Base-by-base conservation (phyloP, 1,284 basidiomycete genomes). In the Bjerkandera adusta region DNA sequence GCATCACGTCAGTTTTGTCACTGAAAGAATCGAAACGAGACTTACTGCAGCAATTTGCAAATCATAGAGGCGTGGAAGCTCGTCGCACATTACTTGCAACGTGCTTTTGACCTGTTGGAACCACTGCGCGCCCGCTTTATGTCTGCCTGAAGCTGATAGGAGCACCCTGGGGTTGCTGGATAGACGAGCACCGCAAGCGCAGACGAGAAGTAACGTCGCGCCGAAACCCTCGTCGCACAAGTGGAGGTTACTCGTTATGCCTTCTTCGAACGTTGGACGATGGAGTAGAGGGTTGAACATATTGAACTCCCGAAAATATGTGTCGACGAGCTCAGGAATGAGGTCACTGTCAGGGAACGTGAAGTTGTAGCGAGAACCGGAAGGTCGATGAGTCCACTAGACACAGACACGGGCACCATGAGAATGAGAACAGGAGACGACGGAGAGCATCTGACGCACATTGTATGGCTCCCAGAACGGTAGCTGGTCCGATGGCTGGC, bases 121-220 rank as follows among this genome's bases (percentile, higher is more conserved):
- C 72, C 79, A 90, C 53, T 77, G 78, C 85, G 86, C 89, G 1
- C 88, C 88, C 16, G 80, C 76, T 2, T 84, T 84, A 48, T 83
- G 79, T n/a, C 63, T 62, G 29, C 67, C 63, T 42, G 71, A 50
- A 61, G 70, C 73, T 13, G 75, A 70, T 20, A 73, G 69, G 52
- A 84, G 64, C 2, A 86, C 81, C 11, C 85, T 71, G 0, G 76
- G 72, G 61, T 91, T 89, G 45, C 83, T 73, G 11, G 81, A 79
- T 59, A 75, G 86, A 21, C 85, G 76, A 0, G 87, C 69, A 1
- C 81, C 91, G 45, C 82, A 70, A 0, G 92, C 88, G 60, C 88
- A 91, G 0, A 92, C 78, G 35, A 90, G 68, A 26, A 92, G 66
- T 36, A 89, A 75, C 3, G 84, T 77, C n/a, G 77, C 76, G 13